Evolutionary conservation across 306 rosid genomes (phyloP), one percentile per base, ranked within the genome.

Genomic region (Fragaria vesca): DNA sequence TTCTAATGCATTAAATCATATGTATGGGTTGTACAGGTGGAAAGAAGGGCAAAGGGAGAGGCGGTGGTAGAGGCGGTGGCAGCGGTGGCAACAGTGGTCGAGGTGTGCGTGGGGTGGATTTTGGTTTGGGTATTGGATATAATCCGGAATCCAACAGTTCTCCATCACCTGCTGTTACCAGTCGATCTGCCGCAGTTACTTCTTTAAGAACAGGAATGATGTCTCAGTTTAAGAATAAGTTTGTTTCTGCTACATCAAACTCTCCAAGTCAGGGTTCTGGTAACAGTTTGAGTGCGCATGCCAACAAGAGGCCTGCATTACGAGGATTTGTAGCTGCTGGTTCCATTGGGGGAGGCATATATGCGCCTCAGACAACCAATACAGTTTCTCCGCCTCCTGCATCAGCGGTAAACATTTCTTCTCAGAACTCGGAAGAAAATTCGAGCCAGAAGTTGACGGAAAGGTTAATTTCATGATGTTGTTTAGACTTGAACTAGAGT

Each of bases 81-180:
- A 32, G 36, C 36, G 36, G 36, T 3, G 73, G 43, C 8, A 76
- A 84, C 2, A 55, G 89, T 6, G 85, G 93, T 43, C 91, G 93
- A 65, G 98, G 98, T 38, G 97, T 95, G 78, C 98, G 98, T 18
- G 98, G 98, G 45, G 98, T 95, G 85, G 97, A 95, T 86, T 95
- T 82, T 77, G 98, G 98, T 50, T 74, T 92, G 81, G 98, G 98
- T 79, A 95, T 95, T 73, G 98, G 98, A 74, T 95, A 92, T 79
- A 83, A 47, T 76, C 58, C 90, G 6, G 98, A 94, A 79, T 82
- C 96, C 50, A 87, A 72, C 70, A 92, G 5, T 67, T 46, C 86
- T 76, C 46, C 91, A 50, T 73, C 92, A n/a, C 87, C 74, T 52
- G 16, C 89, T 11, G 85, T 68, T 83, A 85, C 90, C 30, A 82